A percentile compares a stretch with the other conserved stretches of the same genome.
phyloP scores from a whole-genome alignment of 2,329 filamentous ascomycete species.

The Trichoderma cornu-damae region DNA sequence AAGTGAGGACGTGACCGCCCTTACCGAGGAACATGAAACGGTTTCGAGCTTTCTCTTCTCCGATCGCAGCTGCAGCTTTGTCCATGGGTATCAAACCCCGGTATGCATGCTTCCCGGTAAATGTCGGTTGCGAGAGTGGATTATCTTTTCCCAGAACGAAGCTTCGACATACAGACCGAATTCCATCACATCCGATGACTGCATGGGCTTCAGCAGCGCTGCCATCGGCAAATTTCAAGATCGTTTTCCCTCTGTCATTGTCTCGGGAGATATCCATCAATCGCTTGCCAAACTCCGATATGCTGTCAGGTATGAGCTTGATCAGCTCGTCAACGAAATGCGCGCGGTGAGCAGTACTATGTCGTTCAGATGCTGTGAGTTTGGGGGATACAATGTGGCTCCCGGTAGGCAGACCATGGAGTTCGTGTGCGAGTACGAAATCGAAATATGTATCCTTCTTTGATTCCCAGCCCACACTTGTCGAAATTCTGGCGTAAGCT shows the following conservation, averaged over 20 bases:
- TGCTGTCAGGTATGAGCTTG: constrained; percentile 11
- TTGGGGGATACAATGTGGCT: constrained; percentile 16
- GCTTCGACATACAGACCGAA: constrained; percentile 12
- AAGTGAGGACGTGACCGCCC: constrained; percentile 8
- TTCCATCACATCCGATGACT: constrained; percentile 28
- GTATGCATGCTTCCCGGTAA: constrained; percentile 11
- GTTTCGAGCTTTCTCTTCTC: constrained; percentile 7
- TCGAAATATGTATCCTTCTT: constrained; percentile 21
- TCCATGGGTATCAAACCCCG: constrained; percentile 10
- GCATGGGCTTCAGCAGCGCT: constrained; percentile 19
- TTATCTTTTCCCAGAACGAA: constrained; percentile 2
- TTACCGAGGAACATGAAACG: constrained; percentile 10
- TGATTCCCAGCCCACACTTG: constrained; percentile 20
- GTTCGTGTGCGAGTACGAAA: constrained; percentile 19
- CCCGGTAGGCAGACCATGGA: constrained; percentile 18
- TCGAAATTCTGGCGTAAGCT: constrained; percentile 37
- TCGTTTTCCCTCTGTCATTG: not conserved
- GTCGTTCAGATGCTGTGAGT: not conserved
- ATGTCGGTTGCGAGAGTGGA: not conserved
- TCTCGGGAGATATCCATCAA: constrained; percentile 4
- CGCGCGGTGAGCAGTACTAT: constrained; percentile 17
- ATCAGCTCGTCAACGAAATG: constrained; percentile 21
- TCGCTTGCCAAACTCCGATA: constrained; percentile 19
- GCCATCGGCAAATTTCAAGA: constrained; percentile 19
- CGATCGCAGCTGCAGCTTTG: constrained; percentile 4